Percentiles rank a stretch among this genome's conserved stretches.
Evolutionary conservation across 1,139 yeast genomes (phyloP).

Genomic region (Debaryomyces sp.): DNA sequence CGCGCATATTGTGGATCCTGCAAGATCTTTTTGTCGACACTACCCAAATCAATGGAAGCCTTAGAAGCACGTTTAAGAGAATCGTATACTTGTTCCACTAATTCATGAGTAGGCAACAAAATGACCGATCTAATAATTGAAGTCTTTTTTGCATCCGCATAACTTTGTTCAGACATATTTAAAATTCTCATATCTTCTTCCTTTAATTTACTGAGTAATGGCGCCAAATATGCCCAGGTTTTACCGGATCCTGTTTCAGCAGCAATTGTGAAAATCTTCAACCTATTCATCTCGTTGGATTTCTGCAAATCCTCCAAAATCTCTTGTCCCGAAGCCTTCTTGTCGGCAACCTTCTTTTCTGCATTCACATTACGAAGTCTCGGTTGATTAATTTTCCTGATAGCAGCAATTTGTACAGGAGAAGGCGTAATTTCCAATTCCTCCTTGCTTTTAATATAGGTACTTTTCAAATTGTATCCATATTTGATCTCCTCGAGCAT

Average conservation of each 20-base stretch:
- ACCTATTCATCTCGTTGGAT: conserved; percentile 36
- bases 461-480: conserved; percentile 45
- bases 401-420: conserved; percentile 49
- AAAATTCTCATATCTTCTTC: conserved; percentile 49
- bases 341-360: conserved; percentile 26
- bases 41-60: conserved; percentile 23
- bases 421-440: conserved; percentile 41
- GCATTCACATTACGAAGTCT: conserved; percentile 24
- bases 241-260: conserved; percentile 98
- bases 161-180: conserved; percentile 28
- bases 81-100: conserved; percentile 75
- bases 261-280: conserved; percentile 76
- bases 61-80: conserved; percentile 48
- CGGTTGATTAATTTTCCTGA: conserved; percentile 44
- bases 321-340: conserved; percentile 19
- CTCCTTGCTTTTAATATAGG: conserved; percentile 34
- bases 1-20: conserved; percentile 21
- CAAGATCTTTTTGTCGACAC: conserved; percentile 17
- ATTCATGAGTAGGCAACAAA: conserved; percentile 85
- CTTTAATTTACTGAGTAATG: conserved; percentile 67
- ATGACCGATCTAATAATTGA: conserved; percentile 69
- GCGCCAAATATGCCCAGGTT: conserved; percentile 87
- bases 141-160: conserved; percentile 29
- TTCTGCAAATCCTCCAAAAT: conserved; percentile 31
- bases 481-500: conserved; percentile 59